Conservation (phyloP, 257 asterid genomes). For the Hygrophila difformis region DNA sequence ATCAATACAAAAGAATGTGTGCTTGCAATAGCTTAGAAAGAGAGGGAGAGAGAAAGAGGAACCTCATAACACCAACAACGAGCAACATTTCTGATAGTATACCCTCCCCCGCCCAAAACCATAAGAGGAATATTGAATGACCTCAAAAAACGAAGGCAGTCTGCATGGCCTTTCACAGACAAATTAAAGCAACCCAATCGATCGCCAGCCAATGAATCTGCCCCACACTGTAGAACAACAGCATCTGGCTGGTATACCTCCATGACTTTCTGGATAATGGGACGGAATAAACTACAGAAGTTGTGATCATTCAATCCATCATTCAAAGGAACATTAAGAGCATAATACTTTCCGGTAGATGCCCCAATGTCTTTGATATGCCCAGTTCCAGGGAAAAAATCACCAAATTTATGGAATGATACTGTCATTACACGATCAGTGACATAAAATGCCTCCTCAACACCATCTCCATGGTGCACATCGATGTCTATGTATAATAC, state of each 20-base stretch:
- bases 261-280: slow-evolving; percentile 37
- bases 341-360: slow-evolving; percentile 32
- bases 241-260: slow-evolving; percentile 40
- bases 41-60: slow-evolving; percentile 11
- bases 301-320: slow-evolving; percentile 37
- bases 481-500: slow-evolving; percentile 43
- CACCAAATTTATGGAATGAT: slow-evolving; percentile 40
- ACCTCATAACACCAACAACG: slow-evolving; percentile 58
- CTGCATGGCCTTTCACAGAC: slow-evolving; percentile 45
- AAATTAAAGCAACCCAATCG: slow-evolving; percentile 39
- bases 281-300: slow-evolving; percentile 31
- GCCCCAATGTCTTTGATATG: slow-evolving; percentile 32
- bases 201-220: slow-evolving; percentile 41
- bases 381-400: slow-evolving; percentile 40
- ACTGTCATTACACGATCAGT: slow-evolving; percentile 46
- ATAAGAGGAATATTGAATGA: slow-evolving; percentile 38
- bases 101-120: slow-evolving; percentile 47
- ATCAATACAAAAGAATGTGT: too few relatives aligned
- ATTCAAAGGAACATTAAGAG: slow-evolving; percentile 39
- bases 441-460: slow-evolving; percentile 39
- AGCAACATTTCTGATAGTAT: slow-evolving; percentile 37
- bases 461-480: slow-evolving; percentile 50
- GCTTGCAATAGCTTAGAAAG: too few relatives aligned
- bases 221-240: slow-evolving; percentile 47
- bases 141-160: slow-evolving; percentile 34